Evolutionary conservation across 1,284 basidiomycete species (phyloP).

Genomic region (Papiliotrema laurentii): DNA sequence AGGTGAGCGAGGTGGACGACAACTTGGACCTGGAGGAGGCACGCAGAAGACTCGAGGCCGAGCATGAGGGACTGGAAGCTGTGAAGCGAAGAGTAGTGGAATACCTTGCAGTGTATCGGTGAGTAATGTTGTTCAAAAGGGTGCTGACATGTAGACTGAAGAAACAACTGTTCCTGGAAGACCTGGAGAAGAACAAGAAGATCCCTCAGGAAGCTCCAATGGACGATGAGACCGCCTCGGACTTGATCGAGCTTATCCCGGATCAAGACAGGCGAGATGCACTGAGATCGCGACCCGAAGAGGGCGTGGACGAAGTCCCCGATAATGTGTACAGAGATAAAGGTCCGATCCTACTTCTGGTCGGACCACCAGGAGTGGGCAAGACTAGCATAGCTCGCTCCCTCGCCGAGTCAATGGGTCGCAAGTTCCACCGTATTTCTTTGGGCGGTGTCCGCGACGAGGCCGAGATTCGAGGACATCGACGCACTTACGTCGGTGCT

Average conservation of each 20-base stretch:
- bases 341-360: conserved; percentile 53
- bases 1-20: conserved; percentile 24
- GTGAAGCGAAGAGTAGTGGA: conserved; percentile 44
- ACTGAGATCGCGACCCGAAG: not conserved
- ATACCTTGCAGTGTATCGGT: conserved; percentile 44
- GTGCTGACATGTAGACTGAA: conserved; percentile 24
- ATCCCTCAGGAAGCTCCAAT: conserved; percentile 4
- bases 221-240: conserved; percentile 16
- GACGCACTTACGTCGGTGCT: conserved; percentile 72
- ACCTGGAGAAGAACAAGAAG: conserved; percentile 7
- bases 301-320: conserved; percentile 24
- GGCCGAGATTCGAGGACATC: conserved; percentile 96
- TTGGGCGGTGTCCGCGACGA: conserved; percentile 94
- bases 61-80: conserved; percentile 42
- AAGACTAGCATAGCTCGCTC: conserved; percentile 59
- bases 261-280: conserved; percentile 12
- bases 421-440: conserved; percentile 64
- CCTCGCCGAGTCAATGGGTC: conserved; percentile 34
- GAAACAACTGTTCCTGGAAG: conserved; percentile 34
- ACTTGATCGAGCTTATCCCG: conserved; percentile 27
- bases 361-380: conserved; percentile 93
- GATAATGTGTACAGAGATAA: conserved; percentile 39
- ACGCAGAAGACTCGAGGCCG: conserved; percentile 32
- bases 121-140: not conserved
- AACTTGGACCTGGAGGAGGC: conserved; percentile 32